Percentiles rank a stretch among this genome's conserved stretches.
phyloP scores from a whole-genome alignment of 257 asterid genomes.

The Gardenia jasminoides region DNA sequence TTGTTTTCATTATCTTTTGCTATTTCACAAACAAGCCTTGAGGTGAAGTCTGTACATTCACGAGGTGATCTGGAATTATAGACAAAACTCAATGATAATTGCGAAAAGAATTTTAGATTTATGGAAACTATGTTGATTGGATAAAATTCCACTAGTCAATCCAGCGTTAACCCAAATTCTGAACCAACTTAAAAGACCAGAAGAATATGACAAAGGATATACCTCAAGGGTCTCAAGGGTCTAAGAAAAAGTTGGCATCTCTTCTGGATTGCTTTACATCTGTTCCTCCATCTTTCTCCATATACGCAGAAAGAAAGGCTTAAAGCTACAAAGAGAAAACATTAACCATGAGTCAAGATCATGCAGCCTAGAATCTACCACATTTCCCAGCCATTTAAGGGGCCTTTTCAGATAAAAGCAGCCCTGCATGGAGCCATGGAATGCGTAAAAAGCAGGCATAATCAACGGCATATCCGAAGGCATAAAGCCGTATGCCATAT shows the following conservation, averaged over 20 bases:
- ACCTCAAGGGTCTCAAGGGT: slow-evolving; percentile 7
- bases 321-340: slow-evolving; percentile 1
- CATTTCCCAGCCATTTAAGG: background rate
- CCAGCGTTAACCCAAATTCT: background rate
- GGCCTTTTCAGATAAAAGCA: slow-evolving; percentile 3
- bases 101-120: background rate
- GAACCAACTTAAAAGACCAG: background rate
- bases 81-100: background rate
- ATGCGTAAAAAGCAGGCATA: slow-evolving; percentile 1
- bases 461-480: slow-evolving; percentile 23
- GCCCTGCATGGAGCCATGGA: background rate
- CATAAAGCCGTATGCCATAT: slow-evolving; percentile 14
- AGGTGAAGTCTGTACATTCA: background rate
- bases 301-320: background rate
- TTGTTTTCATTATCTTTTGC: too few relatives aligned
- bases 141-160: background rate
- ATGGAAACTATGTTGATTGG: background rate
- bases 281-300: background rate
- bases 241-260: slow-evolving; percentile 18
- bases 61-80: too few relatives aligned
- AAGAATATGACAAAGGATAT: slow-evolving; percentile 23
- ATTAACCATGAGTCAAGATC: slow-evolving; percentile 14
- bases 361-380: slow-evolving; percentile 22
- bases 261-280: slow-evolving; percentile 8
- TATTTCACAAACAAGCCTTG: background rate